Conservation (phyloP, 164 flowering plant genomes). For the Umbellularia californica region DNA sequence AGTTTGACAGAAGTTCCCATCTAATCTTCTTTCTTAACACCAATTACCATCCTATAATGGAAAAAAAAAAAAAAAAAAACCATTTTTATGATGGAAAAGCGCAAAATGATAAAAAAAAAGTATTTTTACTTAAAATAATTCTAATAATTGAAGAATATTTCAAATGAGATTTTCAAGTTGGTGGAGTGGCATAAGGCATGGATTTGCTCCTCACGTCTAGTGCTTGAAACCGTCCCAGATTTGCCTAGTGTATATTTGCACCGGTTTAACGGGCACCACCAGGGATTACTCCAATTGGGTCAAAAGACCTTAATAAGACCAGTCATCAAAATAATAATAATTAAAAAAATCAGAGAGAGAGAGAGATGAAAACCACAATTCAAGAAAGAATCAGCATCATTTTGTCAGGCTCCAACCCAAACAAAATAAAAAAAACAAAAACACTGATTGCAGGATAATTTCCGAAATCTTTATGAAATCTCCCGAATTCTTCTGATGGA, state of each 20-base stretch:
- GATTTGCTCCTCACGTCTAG: too few species aligned
- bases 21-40: not conserved
- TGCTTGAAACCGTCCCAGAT: too few species aligned
- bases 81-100: not conserved
- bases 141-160: not conserved
- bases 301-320: too few species aligned
- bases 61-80: not conserved
- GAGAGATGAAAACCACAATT: not conserved
- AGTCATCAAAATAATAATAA: too few species aligned
- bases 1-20: not conserved
- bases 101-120: not conserved
- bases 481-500: not conserved
- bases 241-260: too few species aligned
- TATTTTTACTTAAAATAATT: not conserved
- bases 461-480: too few species aligned
- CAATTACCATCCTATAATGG: not conserved
- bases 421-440: too few species aligned
- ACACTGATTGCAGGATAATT: too few species aligned
- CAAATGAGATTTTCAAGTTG: not conserved
- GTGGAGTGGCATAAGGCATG: not conserved
- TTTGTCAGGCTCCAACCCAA: not conserved
- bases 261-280: too few species aligned
- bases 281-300: too few species aligned
- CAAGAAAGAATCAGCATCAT: not conserved
- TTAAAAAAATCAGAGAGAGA: too few species aligned